Evolutionary conservation across 148 eudicot genomes (phyloP), one percentile per base, ranked within the genome.

Genomic region (Diospyros lotus): DNA sequence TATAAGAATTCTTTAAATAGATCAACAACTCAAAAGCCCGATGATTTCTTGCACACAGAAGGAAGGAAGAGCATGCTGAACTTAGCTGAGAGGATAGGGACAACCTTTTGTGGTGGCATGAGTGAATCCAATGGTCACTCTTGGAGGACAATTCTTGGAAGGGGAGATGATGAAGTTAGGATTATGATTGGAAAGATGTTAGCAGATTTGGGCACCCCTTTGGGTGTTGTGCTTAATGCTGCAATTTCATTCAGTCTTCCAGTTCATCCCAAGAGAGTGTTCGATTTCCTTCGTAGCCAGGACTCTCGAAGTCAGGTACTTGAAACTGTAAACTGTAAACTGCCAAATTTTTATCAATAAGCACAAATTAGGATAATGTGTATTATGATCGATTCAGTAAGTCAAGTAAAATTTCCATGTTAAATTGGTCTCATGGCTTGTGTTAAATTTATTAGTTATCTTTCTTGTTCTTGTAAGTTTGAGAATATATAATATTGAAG

Each of bases 241-340:
- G 82, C 84, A 12, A 82, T 84, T 68, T 84, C 89, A 1, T 81
- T 88, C 15, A 86, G 89, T 89, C 77, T 88, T 9, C 86, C 89
- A 2, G 77, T 80, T 68, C 53, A 86, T 12, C 86, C 83, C 6
- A 86, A 82, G 39, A 51, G 65, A 56, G 85, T 86, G 40, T 86
- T 86, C 65, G 86, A 79, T 65, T 88, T 82, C 68, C 82, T 86
- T 8, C 78, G 73, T 9, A 40, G 78, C 69, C 75, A 76, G 6
- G 66, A 50, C 52, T 58, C 61, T 10, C 61, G 86, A 28, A 75
- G 41, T 6, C 74, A 80, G 86, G 88, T 85, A 80, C 5, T n/a
- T 53, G 54, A 28, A 28, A 28, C 28, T 28, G 28, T 28, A 28
- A 28, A 28, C 28, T 28, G 28, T 28, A 28, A 28, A 28, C 28